Evolutionary conservation across 495 filamentous ascomycete genomes (phyloP), one percentile per base, ranked within the genome.

Genomic region (Xylaria telfairii): DNA sequence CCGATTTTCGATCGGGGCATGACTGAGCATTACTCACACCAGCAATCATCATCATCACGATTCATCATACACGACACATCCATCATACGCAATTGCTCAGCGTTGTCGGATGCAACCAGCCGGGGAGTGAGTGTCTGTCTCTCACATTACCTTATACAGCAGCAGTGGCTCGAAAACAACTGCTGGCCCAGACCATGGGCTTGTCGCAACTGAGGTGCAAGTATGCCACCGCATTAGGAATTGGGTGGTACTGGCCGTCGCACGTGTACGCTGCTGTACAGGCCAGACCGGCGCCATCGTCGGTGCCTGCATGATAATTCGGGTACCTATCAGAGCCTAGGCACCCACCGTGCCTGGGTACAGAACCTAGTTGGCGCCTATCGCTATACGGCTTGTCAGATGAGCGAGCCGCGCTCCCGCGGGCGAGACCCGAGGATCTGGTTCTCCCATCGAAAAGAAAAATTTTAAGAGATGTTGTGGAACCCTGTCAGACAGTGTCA

Each of bases 371-470:
- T 15, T 21, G 57, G 57, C 19, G 57, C 37, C 61, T 66, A 46
- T 47, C 47, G 9, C 62, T 51, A 51, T 66, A 17, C 19, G 41
- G 19, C 63, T 37, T 66, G 64, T 66, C 64, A 66, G 64, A 66
- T 32, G 64, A 66, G 64, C 32, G 64, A 66, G 64, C 64, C 32
- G 64, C 64, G 10, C n/a, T 42, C 24, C 51, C 39, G 53, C 17
- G n/a, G 41, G 28, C 65, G 21, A 30, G 66, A 68, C 66, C 66
- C 66, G 66, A 49, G 66, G 66, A 60, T 68, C 66, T 68, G 66
- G 66, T 60, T 68, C 65, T 56, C 15, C 15, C 63, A 53, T 66
- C 26, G 19, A 60, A n/a, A n/a, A 37, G 34, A 37, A 68, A 60
- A 46, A 10, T 68, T 68, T 44, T 24, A 62, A 32, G 6, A 46